Evolutionary conservation across 805 yeast species (phyloP).

Genomic region (Ogataea philodendri): DNA sequence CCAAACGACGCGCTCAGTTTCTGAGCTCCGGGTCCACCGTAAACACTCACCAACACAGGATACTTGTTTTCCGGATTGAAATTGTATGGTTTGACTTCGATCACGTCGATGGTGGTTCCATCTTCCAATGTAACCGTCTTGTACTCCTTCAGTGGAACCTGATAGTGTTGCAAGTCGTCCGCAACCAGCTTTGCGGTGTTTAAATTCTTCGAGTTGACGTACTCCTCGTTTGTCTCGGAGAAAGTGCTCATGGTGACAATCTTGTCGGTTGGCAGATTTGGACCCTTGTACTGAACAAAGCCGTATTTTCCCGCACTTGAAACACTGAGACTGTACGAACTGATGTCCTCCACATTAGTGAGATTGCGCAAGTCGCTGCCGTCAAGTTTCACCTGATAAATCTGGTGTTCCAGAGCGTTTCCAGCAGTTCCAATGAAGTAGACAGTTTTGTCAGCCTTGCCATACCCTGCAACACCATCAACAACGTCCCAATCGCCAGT

Average conservation of each 20-base stretch:
- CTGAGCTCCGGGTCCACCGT: slow-evolving; percentile 83
- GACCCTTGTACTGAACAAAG: slow-evolving; percentile 46
- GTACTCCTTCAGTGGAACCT: slow-evolving; percentile 51
- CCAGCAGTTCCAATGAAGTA: slow-evolving; percentile 59
- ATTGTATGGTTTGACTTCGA: slow-evolving; percentile 61
- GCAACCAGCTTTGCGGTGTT: slow-evolving; percentile 16
- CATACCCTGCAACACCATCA: slow-evolving; percentile 47
- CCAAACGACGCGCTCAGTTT: slow-evolving; percentile 46
- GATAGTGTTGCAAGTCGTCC: slow-evolving; percentile 32
- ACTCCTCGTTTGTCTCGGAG: slow-evolving; percentile 12
- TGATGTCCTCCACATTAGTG: slow-evolving; percentile 37
- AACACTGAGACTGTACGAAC: slow-evolving; percentile 49
- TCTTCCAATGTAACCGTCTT: slow-evolving; percentile 31
- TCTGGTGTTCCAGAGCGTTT: slow-evolving; percentile 56
- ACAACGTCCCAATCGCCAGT: slow-evolving; percentile 53
- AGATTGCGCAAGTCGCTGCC: slow-evolving; percentile 23
- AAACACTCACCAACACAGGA: slow-evolving; percentile 65
- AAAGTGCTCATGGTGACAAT: slow-evolving; percentile 33
- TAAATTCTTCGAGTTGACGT: slow-evolving; percentile 16
- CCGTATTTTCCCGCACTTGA: slow-evolving; percentile 59
- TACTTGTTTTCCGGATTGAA: slow-evolving; percentile 46
- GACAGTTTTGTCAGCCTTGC: slow-evolving; percentile 43
- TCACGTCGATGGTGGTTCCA: slow-evolving; percentile 45
- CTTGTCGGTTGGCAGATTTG: slow-evolving; percentile 46
- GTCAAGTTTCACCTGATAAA: slow-evolving; percentile 48